These are phyloP conservation scores for Dalbergia cultrata DNA, from an alignment of 306 rosid species.

Conservation along the genomic window DNA sequence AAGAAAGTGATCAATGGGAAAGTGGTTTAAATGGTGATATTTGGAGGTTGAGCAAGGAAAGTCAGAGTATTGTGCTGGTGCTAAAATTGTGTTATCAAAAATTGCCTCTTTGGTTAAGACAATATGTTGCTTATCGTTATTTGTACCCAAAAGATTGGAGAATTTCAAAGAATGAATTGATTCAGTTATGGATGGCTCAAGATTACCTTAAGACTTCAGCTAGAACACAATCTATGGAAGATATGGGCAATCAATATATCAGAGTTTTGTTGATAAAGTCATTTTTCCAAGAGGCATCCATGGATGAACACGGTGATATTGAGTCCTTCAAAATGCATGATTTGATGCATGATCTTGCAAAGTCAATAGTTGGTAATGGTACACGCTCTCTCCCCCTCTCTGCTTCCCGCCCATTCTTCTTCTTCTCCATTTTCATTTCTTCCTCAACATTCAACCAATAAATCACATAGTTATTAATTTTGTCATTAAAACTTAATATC, in stretches of 20 bases:
- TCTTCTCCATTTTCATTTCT: too few species aligned
- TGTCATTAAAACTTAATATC: too few species aligned
- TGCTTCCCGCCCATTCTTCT: too few species aligned
- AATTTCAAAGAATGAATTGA: neutral
- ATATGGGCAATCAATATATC: too few species aligned
- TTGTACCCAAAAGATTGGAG: neutral
- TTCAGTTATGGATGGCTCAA: neutral
- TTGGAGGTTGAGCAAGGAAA: too few species aligned
- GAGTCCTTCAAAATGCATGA: neutral
- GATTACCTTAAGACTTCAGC: too few species aligned
- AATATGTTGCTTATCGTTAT: slow-evolving; percentile 13
- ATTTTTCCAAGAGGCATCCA: slow-evolving; percentile 21
- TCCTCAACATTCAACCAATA: too few species aligned
- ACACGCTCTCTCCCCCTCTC: too few species aligned
- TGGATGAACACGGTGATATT: neutral
- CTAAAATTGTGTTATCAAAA: slow-evolving; percentile 16
- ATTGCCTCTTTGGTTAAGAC: neutral
- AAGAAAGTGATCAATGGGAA: neutral
- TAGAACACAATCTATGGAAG: too few species aligned
- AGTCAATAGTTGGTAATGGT: slow-evolving; percentile 3
- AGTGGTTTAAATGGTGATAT: too few species aligned
- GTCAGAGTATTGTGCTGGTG: too few species aligned
- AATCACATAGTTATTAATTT: too few species aligned
- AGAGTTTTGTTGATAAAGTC: neutral
- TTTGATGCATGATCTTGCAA: slow-evolving; percentile 36